These are phyloP conservation scores for Trichoderma sp. DNA, from an alignment of 2,329 filamentous ascomycete genomes.

Conservation along the genomic window DNA sequence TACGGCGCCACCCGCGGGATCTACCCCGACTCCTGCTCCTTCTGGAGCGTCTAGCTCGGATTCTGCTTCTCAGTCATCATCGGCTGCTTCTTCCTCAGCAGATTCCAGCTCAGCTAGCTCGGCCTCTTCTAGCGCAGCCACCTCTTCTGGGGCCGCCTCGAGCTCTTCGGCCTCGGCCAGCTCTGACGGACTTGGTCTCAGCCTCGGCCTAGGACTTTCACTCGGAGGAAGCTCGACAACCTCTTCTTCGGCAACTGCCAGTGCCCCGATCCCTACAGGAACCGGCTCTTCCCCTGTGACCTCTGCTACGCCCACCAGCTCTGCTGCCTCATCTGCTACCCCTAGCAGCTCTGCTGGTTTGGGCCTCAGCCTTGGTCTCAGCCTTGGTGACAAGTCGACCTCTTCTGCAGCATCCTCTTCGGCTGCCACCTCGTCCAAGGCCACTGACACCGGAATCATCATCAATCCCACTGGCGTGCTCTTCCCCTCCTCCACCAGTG, in stretches of 20 bases:
- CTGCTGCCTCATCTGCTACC: neutral
- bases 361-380: neutral
- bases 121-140: neutral
- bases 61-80: neutral
- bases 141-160: neutral
- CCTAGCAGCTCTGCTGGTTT: neutral
- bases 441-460: slow-evolving; percentile 28
- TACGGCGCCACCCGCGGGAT: slow-evolving; percentile 3
- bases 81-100: neutral
- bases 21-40: slow-evolving; percentile 31
- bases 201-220: neutral
- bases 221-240: neutral
- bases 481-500: neutral
- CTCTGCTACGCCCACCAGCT: neutral
- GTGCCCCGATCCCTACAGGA: neutral
- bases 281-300: neutral
- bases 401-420: neutral
- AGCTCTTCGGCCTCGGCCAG: neutral
- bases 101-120: neutral
- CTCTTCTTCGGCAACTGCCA: neutral
- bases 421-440: slow-evolving; percentile 14
- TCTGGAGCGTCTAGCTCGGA: slow-evolving; percentile 16
- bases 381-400: neutral
- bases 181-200: neutral
- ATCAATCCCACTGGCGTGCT: slow-evolving; percentile 36